Evolutionary conservation across 2,329 filamentous ascomycete genomes (phyloP), one percentile per base, ranked within the genome.

Genomic region (Sarocladium oryzae): DNA sequence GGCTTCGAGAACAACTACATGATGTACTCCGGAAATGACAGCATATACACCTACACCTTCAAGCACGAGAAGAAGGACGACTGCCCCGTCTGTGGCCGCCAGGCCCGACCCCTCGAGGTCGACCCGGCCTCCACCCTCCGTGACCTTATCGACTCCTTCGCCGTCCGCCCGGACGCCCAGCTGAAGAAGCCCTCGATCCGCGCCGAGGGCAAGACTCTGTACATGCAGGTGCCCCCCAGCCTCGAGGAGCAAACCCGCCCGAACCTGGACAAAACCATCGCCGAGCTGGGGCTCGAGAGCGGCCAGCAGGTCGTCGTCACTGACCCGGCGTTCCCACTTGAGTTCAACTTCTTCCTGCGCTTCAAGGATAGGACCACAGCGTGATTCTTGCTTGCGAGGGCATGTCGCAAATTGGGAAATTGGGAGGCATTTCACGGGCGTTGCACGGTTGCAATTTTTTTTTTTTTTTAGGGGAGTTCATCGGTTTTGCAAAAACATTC

Each of bases 21-120:
- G 91, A 96, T 96, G 88, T 99, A 99, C 68, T 96, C 89, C 11
- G 93, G 95, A 43, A 91, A 97, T 62, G 92, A 95, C 62, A 81
- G 87, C 57, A 86, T 99, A 57, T 99, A 99, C 73, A 99, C 93
- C 0, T 96, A 96, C 69, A 99, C 93, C 0, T 99, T 97, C 66
- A 85, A 90, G 62, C 90, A 96, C 62, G 86, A 96, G 70, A 89
- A 88, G 73, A 97, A 96, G 68, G 79, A 86, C 15, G 93, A 97
- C 68, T 99, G 93, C 57, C 90, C 93, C 2, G 93, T 97, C 6
- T 99, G 93, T 63, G 91, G 92, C 16, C 87, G 89, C 50, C 71
- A 89, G 53, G 84, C 93, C 3, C 86, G 89, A 50, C 85, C 86
- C 23, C 75, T 97, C 13, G 71, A 79, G 2, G 80, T 95, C 21